These are phyloP conservation scores for Actinomortierella ambigua DNA, from an alignment of 371 early-diverging fungal species.

Conservation along the genomic window DNA sequence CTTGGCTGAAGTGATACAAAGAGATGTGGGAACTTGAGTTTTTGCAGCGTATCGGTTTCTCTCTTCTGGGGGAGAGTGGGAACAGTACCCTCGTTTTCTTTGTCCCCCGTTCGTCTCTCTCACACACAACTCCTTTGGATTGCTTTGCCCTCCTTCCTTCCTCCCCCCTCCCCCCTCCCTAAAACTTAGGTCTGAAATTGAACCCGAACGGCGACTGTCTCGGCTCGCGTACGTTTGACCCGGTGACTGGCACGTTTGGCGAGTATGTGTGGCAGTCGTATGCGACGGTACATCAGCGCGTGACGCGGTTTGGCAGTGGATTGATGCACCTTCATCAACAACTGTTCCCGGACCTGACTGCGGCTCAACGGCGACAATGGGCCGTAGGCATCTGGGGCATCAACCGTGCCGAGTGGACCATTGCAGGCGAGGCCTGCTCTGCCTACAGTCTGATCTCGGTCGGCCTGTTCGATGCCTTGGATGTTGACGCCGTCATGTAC, in stretches of 20 bases:
- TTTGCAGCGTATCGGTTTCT: too few species aligned
- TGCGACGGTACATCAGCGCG: constrained; percentile 65
- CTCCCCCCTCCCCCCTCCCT: background rate
- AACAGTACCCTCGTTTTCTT: background rate
- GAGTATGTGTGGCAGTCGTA: constrained; percentile 83
- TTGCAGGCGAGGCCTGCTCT: constrained; percentile 71
- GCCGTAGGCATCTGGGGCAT: constrained; percentile 72
- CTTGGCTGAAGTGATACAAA: too few species aligned
- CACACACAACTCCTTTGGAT: too few species aligned
- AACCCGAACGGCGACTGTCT: constrained; percentile 35
- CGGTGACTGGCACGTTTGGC: constrained; percentile 58
- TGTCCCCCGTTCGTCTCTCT: too few species aligned
- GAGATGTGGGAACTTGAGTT: too few species aligned
- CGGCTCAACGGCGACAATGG: constrained; percentile 26
- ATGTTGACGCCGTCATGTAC: constrained; percentile 74
- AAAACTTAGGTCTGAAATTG: constrained; percentile 18
- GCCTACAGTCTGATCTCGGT: constrained; percentile 72
- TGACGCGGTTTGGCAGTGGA: constrained; percentile 76
- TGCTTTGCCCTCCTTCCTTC: background rate
- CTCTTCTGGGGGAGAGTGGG: background rate
- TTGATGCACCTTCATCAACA: constrained; percentile 54
- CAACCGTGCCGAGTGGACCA: constrained; percentile 94
- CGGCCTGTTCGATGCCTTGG: constrained; percentile 96
- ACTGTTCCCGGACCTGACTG: constrained; percentile 8
- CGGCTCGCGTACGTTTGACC: constrained; percentile 58